phyloP scores from a whole-genome alignment of 2,329 filamentous ascomycete genomes.

The Colletotrichum sojae region DNA sequence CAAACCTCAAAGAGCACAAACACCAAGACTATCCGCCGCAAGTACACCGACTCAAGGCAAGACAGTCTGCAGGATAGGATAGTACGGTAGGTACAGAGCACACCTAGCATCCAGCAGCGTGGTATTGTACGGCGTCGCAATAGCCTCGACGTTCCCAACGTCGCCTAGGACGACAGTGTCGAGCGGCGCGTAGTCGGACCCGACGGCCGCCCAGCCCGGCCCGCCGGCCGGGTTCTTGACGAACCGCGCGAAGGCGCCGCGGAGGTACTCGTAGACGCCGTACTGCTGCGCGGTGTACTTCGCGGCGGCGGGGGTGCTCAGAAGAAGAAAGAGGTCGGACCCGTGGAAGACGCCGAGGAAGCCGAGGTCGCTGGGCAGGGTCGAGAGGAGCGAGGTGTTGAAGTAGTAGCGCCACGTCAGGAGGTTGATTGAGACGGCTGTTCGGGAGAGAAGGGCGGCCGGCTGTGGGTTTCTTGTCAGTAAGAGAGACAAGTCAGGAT shows the following conservation, averaged over 20 bases:
- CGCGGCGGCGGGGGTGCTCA: slow-evolving; percentile 41
- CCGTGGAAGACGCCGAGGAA: slow-evolving; percentile 48
- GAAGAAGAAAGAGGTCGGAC: slow-evolving; percentile 45
- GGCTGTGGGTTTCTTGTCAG: slow-evolving; percentile 42
- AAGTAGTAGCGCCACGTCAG: slow-evolving; percentile 48
- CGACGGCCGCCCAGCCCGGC: slow-evolving; percentile 46
- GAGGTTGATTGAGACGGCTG: slow-evolving; percentile 39
- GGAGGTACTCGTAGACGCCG: slow-evolving; percentile 43
- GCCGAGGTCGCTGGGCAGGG: slow-evolving; percentile 41
- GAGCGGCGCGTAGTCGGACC: slow-evolving; percentile 41
- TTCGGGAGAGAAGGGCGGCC: slow-evolving; percentile 43
- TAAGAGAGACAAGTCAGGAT: not conserved
- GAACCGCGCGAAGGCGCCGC: slow-evolving; percentile 45
- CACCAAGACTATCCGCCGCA: no score
- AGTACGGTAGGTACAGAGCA: slow-evolving; percentile 41
- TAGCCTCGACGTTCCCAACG: slow-evolving; percentile 12
- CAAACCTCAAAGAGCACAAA: no score
- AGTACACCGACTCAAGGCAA: not conserved
- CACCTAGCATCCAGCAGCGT: slow-evolving; percentile 43
- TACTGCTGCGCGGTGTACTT: slow-evolving; percentile 43
- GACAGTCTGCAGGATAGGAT: slow-evolving; percentile 38
- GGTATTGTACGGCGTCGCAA: slow-evolving; percentile 42
- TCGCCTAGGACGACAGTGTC: slow-evolving; percentile 45
- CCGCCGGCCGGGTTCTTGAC: slow-evolving; percentile 44
- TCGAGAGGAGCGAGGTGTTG: slow-evolving; percentile 44